Conservation (phyloP, 345 rosid genomes). For the Rhodamnia argentea region DNA sequence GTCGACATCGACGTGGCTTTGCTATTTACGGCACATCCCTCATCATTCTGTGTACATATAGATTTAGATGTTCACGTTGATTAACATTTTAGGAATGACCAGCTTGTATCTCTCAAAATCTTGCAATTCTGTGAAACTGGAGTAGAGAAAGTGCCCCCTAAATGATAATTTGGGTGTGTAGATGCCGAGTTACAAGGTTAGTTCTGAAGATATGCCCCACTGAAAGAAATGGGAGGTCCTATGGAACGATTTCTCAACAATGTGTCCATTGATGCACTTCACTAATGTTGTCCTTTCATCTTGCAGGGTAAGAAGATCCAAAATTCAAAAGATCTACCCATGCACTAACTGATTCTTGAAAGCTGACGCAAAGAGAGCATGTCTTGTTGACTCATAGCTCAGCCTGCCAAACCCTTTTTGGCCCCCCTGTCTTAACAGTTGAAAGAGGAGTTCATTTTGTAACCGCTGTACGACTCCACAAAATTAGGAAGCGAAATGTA, state of each 20-base stretch:
- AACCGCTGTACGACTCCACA: not conserved
- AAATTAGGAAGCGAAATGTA: not conserved
- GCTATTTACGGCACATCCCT: not conserved
- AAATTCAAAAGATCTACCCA: not conserved
- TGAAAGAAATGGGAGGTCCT: not conserved
- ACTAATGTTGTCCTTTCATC: not conserved
- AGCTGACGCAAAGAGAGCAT: not conserved
- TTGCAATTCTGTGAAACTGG: not conserved
- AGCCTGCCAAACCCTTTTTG: not conserved
- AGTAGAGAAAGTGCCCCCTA: not conserved
- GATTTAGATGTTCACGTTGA: not conserved
- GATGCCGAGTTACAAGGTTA: not conserved
- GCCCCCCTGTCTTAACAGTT: not conserved
- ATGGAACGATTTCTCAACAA: not conserved
- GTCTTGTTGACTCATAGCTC: not conserved
- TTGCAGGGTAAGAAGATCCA: not conserved
- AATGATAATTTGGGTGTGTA: not conserved
- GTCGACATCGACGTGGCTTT: not conserved
- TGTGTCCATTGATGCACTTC: not conserved
- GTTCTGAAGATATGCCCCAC: not conserved
- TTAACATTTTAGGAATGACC: not conserved
- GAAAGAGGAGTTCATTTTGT: not conserved
- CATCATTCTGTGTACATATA: not conserved
- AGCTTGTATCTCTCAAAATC: not conserved
- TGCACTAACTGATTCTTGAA: not conserved